Evolutionary conservation across 2,329 filamentous ascomycete species (phyloP).

Genomic region (Trichophyton benhamiae): DNA sequence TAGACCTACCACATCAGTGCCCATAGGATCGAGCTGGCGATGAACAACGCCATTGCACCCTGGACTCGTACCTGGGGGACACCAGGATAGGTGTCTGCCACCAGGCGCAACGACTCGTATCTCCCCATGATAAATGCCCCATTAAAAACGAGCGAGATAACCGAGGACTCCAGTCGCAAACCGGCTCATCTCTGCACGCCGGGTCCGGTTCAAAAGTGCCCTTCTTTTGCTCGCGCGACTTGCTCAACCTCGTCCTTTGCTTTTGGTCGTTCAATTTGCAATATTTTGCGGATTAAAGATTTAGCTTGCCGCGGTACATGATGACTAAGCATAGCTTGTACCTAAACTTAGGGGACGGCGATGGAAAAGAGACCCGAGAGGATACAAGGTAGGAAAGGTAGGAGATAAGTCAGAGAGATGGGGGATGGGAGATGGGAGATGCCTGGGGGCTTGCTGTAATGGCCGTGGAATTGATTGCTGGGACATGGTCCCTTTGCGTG

Average conservation of each 20-base stretch:
- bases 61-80: slow-evolving; percentile 36
- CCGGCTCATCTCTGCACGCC: neutral
- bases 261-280: neutral
- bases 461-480: too few species aligned
- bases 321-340: neutral
- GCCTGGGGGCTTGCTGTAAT: too few species aligned
- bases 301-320: neutral
- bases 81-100: slow-evolving; percentile 35
- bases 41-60: slow-evolving; percentile 39
- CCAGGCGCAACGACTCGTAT: slow-evolving; percentile 36
- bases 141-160: neutral
- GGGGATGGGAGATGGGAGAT: neutral
- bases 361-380: neutral
- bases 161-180: neutral
- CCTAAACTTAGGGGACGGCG: neutral
- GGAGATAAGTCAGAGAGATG: neutral
- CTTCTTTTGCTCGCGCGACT: neutral
- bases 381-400: neutral
- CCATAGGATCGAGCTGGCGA: slow-evolving; percentile 37
- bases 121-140: slow-evolving; percentile 22
- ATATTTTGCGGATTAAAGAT: slow-evolving; percentile 1
- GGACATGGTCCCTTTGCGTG: too few species aligned
- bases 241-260: neutral
- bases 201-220: neutral
- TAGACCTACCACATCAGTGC: slow-evolving; percentile 37